Percentiles rank a stretch among this genome's conserved stretches.
Evolutionary conservation across 163 green algal genomes (phyloP).

Genomic region (Scenedesmus sp.): DNA sequence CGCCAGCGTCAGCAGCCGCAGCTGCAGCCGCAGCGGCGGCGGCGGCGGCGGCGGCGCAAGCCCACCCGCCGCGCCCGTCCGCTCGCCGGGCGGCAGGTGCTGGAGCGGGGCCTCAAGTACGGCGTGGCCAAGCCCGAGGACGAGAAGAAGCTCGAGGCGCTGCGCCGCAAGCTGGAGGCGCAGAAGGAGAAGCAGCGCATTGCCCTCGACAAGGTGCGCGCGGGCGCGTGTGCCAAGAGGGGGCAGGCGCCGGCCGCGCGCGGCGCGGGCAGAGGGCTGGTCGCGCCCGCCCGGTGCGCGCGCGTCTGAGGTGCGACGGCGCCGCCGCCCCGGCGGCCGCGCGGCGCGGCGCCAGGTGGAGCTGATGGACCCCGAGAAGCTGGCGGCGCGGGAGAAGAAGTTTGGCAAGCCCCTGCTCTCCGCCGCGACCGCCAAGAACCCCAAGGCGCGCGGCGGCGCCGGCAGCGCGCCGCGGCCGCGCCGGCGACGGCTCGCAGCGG

Average conservation of each 20-base stretch:
- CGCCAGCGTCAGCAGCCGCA: neutral
- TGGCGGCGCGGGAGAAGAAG: constrained; percentile 32
- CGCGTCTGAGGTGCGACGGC: no score
- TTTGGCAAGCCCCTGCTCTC: constrained; percentile 23
- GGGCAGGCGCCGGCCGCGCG: no score
- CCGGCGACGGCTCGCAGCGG: neutral
- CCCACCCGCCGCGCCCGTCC: neutral
- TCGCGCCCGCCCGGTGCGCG: no score
- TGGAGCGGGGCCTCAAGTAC: constrained; percentile 36
- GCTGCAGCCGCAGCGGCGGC: neutral
- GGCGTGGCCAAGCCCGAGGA: neutral
- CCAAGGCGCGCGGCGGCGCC: no score
- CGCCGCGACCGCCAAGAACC: no score
- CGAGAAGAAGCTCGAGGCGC: constrained; percentile 15
- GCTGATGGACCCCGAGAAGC: constrained; percentile 30
- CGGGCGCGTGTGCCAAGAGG: no score
- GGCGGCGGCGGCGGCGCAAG: neutral
- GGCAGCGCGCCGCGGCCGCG: no score
- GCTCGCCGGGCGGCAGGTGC: neutral
- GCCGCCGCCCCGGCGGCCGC: no score
- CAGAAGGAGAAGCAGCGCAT: constrained; percentile 41
- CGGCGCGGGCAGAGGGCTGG: no score
- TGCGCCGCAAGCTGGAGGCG: constrained; percentile 25
- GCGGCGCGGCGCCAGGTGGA: no score
- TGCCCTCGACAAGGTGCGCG: constrained; percentile 39